Evolutionary conservation across 2,329 filamentous ascomycete species (phyloP), one percentile per base, ranked within the genome.

Genomic region (Aspergillus udagawae): DNA sequence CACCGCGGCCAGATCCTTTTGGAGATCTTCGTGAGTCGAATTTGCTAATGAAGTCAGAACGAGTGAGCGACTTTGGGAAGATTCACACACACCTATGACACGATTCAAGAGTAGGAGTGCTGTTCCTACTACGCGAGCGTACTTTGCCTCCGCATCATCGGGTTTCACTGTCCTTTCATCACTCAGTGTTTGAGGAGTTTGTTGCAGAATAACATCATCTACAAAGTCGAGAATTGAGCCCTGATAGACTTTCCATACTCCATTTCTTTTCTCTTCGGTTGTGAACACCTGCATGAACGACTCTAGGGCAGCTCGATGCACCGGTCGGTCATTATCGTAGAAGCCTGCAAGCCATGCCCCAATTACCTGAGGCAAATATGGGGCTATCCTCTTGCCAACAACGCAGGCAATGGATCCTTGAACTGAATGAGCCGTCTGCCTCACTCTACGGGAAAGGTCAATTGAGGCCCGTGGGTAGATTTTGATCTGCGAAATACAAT

Each of bases 311-410:
- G 90, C 86, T 56, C 86, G 85, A 7, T 89, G 82, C 14, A 92
- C 91, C 20, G 82, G 82, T 55, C 86, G 86, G 69, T 99, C 93
- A 63, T 85, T 88, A 72, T 99, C 94, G 70, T 92, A 96, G 1
- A 89, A 83, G 1, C 93, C 94, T 7, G 90, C 89, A 12, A 97
- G 82, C 94, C 95, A 99, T n/a, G 91, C 83, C 9, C 89, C 92
- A 49, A 95, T 86, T 38, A 95, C 80, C 58, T 83, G 86, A 12
- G 91, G 86, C 60, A 99, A 81, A 65, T 88, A 82, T 61, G 85
- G 90, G 60, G 91, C 91, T 76, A 96, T 90, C 60, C 92, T 86
- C 79, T 94, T 96, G 51, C 91, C 89, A 53, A 80, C 79, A 28
- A 81, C 78, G 7, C 75, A 74, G 47, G 83, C 81, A 41, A 88